Evolutionary conservation across 2,329 filamentous ascomycete genomes (phyloP), one percentile per base, ranked within the genome.

Genomic region (Dothistroma septosporum): DNA sequence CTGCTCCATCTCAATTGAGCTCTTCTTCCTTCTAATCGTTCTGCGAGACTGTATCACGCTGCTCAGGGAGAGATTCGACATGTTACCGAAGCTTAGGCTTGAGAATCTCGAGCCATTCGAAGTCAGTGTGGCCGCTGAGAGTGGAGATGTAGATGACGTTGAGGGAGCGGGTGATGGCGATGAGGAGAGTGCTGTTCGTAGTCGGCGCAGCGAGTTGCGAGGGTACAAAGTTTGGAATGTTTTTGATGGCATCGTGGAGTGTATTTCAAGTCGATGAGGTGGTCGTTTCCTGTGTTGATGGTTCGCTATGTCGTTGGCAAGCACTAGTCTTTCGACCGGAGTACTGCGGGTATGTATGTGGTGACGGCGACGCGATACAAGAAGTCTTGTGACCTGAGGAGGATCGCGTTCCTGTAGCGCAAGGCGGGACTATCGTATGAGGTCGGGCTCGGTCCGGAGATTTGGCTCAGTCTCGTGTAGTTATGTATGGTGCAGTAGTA

Each of bases 1-100:
- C 53, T 70, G 67, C 66, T 73, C 69, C 16, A 72, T 24, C 53
- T 74, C 68, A 19, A 66, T 53, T n/a, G 64, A 61, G 58, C 70
- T 73, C 60, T 70, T 71, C 63, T 70, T 70, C 53, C 69, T 62
- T 16, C 68, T 61, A 41, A 72, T 71, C 12, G 64, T 35, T 4
- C 64, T 57, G 11, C 61, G 16, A 54, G 16, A 28, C 12, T 28
- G 16, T 14, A 28, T 47, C n/a, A 33, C 44, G 58, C 35, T 59
- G 48, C 44, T 52, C 41, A 66, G 14, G 14, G 68, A 67, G 12
- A 60, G 24, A n/a, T 47, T 52, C 2, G 67, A 69, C 19, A 60
- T 41, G 59, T 63, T 63, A 57, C 47, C 47, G 58, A 71, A 68
- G 58, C 55, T 66, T 62, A 69, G 67, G 16, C 57, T 61, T 7